phyloP scores from a whole-genome alignment of 129 eudicot genomes.

The Glebionis coronaria region DNA sequence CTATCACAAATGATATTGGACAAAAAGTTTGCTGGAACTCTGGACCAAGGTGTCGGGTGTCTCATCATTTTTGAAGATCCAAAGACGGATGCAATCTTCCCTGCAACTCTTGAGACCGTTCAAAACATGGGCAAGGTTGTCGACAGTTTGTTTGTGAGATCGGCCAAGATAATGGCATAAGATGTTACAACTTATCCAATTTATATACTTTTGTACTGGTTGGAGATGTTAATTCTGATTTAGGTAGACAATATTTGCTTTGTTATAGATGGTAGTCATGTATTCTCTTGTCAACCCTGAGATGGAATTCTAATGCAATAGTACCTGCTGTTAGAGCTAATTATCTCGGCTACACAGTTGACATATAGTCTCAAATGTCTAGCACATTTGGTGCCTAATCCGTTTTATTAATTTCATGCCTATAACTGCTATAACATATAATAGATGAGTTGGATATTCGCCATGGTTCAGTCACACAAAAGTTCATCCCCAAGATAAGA shows the following conservation, averaged over 20 bases:
- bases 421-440: too few relatives aligned
- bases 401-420: too few relatives aligned
- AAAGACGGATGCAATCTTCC: slow-evolving; percentile 65
- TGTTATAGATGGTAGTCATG: slow-evolving; percentile 12
- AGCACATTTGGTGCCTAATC: too few relatives aligned
- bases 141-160: slow-evolving; percentile 61
- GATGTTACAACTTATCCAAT: background rate
- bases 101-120: slow-evolving; percentile 70
- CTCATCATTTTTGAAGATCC: slow-evolving; percentile 74
- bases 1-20: slow-evolving; percentile 82
- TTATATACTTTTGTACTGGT: slow-evolving; percentile 16
- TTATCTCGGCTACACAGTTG: too few relatives aligned
- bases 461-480: too few relatives aligned
- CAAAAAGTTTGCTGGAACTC: slow-evolving; percentile 78
- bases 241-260: slow-evolving; percentile 17
- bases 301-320: slow-evolving; percentile 9
- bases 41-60: slow-evolving; percentile 85
- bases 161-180: slow-evolving; percentile 68
- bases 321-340: slow-evolving; percentile 15
- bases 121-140: slow-evolving; percentile 69
- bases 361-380: too few relatives aligned
- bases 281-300: background rate
- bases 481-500: too few relatives aligned
- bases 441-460: too few relatives aligned
- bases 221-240: slow-evolving; percentile 12